These are phyloP conservation scores for Leucosporidium yakuticum DNA, from an alignment of 768 basidiomycete genomes.

Conservation along the genomic window DNA sequence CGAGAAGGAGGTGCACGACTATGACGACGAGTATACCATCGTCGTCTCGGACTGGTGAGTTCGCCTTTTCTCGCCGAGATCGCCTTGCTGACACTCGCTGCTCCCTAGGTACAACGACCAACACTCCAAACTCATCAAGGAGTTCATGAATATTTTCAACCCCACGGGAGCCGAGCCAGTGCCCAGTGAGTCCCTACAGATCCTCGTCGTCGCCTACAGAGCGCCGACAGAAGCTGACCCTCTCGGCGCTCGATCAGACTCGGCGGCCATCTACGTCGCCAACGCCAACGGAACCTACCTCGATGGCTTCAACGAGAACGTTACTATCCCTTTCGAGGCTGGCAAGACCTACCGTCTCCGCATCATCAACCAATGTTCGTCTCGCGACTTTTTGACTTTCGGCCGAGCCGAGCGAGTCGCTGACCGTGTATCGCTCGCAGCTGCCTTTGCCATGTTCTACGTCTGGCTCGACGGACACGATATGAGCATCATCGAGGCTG, in stretches of 20 bases:
- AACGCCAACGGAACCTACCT: constrained; percentile 61
- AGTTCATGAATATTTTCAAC: constrained; percentile 47
- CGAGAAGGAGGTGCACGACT: constrained; percentile 50
- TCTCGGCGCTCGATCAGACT: not conserved
- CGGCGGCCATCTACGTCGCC: constrained; percentile 62
- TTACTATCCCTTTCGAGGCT: constrained; percentile 71
- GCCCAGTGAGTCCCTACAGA: not conserved
- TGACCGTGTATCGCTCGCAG: constrained; percentile 1
- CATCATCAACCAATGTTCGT: constrained; percentile 56
- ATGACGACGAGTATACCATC: constrained; percentile 87
- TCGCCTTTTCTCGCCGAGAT: constrained; percentile 48
- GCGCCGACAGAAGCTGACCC: not conserved
- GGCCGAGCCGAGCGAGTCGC: not conserved
- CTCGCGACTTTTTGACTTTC: constrained; percentile 47
- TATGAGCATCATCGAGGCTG: constrained; percentile 46
- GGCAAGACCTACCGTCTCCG: constrained; percentile 88
- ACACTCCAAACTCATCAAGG: not conserved
- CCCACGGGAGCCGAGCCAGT: constrained; percentile 48
- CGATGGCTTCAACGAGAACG: constrained; percentile 70
- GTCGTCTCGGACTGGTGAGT: constrained; percentile 81
- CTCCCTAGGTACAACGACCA: not conserved
- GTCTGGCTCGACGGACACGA: constrained; percentile 46
- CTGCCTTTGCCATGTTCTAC: constrained; percentile 1
- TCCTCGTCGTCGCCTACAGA: not conserved
- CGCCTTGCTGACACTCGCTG: not conserved